Conservation (phyloP, 768 basidiomycete genomes). For the Termitomyces sp. region DNA sequence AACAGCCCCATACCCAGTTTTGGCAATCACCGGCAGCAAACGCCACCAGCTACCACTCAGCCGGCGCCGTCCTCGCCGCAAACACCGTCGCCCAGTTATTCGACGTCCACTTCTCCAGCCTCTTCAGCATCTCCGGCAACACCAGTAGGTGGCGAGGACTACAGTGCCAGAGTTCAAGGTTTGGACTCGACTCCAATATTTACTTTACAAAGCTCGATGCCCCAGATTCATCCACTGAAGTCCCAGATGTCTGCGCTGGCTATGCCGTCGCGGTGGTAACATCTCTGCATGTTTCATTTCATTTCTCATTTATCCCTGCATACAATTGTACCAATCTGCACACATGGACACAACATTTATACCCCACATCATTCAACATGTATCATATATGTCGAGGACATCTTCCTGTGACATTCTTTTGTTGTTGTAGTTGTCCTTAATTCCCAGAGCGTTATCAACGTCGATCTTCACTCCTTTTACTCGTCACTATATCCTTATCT, state of each 20-base stretch:
- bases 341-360: slow-evolving; percentile 11
- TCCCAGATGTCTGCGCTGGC: slow-evolving; percentile 63
- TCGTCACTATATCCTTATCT: neutral
- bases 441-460: neutral
- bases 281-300: slow-evolving; percentile 17
- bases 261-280: slow-evolving; percentile 56
- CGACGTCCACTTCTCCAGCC: slow-evolving; percentile 50
- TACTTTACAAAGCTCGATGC: slow-evolving; percentile 24
- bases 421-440: neutral
- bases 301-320: slow-evolving; percentile 14
- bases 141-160: slow-evolving; percentile 46
- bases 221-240: slow-evolving; percentile 42
- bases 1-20: slow-evolving; percentile 46
- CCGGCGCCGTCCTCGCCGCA: slow-evolving; percentile 38
- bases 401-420: slow-evolving; percentile 3
- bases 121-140: slow-evolving; percentile 61
- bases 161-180: slow-evolving; percentile 43
- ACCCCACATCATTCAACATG: slow-evolving; percentile 2
- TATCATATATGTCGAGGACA: slow-evolving; percentile 7
- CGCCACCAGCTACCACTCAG: slow-evolving; percentile 21
- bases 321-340: slow-evolving; percentile 11
- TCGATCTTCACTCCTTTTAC: slow-evolving; percentile 3
- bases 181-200: slow-evolving; percentile 35
- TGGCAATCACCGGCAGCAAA: slow-evolving; percentile 29
- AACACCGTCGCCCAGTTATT: slow-evolving; percentile 50